Base-by-base conservation (phyloP, 2,329 filamentous ascomycete genomes). In the Epichloe scottii region DNA sequence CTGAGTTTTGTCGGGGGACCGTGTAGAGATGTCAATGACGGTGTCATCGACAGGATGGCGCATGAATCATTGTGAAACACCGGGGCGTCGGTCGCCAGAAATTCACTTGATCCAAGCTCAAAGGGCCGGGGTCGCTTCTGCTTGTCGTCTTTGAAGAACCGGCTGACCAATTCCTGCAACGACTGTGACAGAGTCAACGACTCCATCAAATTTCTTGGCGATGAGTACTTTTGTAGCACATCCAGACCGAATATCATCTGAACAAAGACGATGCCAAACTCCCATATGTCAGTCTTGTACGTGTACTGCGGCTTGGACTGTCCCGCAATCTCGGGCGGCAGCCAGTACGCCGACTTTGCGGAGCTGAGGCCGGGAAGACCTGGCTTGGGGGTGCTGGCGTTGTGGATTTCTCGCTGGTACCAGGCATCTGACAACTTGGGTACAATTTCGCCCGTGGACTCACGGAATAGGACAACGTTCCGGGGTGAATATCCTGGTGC, bases 191-290 rank as follows among this genome's bases (percentile, higher is more conserved):
- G 72, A 8, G 79, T 76, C 35, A 90, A 69, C 1, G 81, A 81
- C 12, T 84, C 81, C 63, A 88, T 82, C 48, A 95, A 68, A 41
- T 81, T 79, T 51, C 78, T 79, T 1, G 91, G 90, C 0, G 89
- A 94, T 15, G 83, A 82, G 65, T 93, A 91, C 53, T 83, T 85
- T 53, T 84, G 76, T 17, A 85, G 74, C 6, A 89, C 79, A 57
- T 89, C 81, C 35, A 89, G 74, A 2, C 93, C 93, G 64, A 96
- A 91, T 3, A 93, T 78, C 89, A 97, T 96, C 64, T 98, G 91
- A 39, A 95, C 68, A 59, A 96, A 87, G 5, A 96, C 79, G 33
- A 96, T 81, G 4, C 93, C 93, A 60, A 98, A 82, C 57, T 96
- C 87, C 93, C 93, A 98, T 8, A 97, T 80, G 64, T 97, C 93